Conservation (phyloP, 73 alveolate genomes). For the Durusdinium trenchii region DNA sequence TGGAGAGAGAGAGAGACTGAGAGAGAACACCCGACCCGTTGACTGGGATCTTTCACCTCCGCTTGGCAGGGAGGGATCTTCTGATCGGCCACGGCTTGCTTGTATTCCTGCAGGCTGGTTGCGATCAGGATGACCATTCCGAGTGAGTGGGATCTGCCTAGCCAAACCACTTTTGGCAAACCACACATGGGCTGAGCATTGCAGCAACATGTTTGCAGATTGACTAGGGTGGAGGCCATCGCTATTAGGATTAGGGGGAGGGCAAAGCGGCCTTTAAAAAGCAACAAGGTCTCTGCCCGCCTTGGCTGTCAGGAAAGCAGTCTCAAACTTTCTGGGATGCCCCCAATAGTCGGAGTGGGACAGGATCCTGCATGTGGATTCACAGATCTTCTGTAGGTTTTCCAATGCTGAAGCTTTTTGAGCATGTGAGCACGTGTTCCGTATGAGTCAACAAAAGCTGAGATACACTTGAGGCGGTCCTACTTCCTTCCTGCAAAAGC, state of each 20-base stretch:
- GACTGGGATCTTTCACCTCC: neutral
- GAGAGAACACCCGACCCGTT: neutral
- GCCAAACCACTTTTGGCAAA: too few species aligned
- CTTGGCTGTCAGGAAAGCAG: slow-evolving; percentile 76
- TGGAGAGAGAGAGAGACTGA: too few species aligned
- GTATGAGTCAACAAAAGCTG: neutral
- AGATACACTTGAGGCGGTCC: neutral
- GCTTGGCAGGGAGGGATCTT: slow-evolving; percentile 31
- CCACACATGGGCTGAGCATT: too few species aligned
- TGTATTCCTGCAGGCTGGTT: slow-evolving; percentile 53
- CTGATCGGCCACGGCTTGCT: slow-evolving; percentile 53
- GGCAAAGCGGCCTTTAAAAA: neutral
- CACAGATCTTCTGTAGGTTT: neutral
- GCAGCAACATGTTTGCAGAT: too few species aligned
- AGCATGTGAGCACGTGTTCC: neutral
- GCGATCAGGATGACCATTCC: neutral
- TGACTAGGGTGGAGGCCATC: too few species aligned
- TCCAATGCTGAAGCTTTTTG: neutral
- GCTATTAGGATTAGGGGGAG: too few species aligned
- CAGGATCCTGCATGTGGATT: neutral
- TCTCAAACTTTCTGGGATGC: slow-evolving; percentile 42
- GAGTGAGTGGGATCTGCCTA: neutral
- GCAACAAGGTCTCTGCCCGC: neutral
- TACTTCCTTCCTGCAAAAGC: slow-evolving; percentile 53
- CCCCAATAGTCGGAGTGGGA: slow-evolving; percentile 83